phyloP scores from a whole-genome alignment of 164 flowering plant genomes.

The Dillenia turbinata region DNA sequence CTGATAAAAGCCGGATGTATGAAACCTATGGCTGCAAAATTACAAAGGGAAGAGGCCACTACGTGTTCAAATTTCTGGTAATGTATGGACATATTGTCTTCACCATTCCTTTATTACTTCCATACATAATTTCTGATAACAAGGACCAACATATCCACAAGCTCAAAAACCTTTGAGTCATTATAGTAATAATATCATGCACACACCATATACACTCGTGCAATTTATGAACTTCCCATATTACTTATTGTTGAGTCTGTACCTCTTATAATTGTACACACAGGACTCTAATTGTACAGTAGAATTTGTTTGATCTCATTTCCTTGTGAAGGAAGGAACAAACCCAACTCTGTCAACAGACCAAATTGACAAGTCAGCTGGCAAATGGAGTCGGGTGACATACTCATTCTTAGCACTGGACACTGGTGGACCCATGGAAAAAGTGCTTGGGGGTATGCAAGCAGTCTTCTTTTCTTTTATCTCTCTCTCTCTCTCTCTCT shows the following conservation, averaged over 20 bases:
- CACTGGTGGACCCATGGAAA: conserved; percentile 99
- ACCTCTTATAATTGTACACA: background rate
- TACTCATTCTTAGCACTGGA: conserved; percentile 88
- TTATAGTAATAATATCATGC: too few relatives aligned
- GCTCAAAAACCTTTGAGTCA: too few relatives aligned
- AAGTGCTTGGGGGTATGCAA: conserved; percentile 77
- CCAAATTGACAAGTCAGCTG: conserved; percentile 64
- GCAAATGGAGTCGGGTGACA: conserved; percentile 80
- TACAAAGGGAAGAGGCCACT: conserved; percentile 87
- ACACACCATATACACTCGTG: too few relatives aligned
- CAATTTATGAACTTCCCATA: too few relatives aligned
- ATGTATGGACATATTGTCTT: background rate
- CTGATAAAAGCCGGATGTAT: conserved; percentile 72
- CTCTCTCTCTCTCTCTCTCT: background rate
- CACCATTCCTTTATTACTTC: background rate
- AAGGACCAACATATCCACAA: too few relatives aligned
- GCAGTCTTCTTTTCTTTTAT: conserved; percentile 3
- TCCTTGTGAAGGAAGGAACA: conserved; percentile 87
- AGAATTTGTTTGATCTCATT: conserved; percentile 88
- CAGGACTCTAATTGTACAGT: conserved; percentile 87
- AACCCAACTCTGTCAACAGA: conserved; percentile 84
- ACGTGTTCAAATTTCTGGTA: conserved; percentile 78
- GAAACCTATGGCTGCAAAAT: conserved; percentile 79
- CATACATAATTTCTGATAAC: too few relatives aligned
- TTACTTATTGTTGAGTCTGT: too few relatives aligned